Conservation (phyloP, 1,284 basidiomycete species). For the Ustilago nuda region DNA sequence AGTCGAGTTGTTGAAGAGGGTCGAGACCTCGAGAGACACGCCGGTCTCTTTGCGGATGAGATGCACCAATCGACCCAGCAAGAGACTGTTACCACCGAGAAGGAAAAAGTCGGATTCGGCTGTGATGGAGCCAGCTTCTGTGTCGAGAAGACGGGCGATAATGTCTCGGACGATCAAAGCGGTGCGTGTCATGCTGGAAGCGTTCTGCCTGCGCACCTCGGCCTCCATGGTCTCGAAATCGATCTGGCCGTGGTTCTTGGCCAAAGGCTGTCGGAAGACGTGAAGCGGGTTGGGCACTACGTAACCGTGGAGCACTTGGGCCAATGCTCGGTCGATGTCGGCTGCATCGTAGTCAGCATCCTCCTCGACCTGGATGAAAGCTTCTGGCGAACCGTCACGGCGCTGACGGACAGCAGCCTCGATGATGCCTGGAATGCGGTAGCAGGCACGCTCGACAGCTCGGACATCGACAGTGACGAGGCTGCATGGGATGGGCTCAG, state of each 20-base stretch:
- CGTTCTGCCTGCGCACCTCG: conserved; percentile 68
- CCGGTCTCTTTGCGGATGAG: conserved; percentile 69
- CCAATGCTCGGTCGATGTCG: conserved; percentile 68
- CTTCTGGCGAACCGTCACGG: conserved; percentile 67
- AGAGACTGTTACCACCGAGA: conserved; percentile 67
- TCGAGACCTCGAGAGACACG: conserved; percentile 66
- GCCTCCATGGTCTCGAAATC: conserved; percentile 69
- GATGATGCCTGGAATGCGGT: conserved; percentile 68
- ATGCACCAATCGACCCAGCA: conserved; percentile 67
- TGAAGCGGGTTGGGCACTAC: conserved; percentile 69
- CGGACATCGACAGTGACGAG: conserved; percentile 67
- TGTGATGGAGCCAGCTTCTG: conserved; percentile 68
- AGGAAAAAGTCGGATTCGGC: conserved; percentile 69
- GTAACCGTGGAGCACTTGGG: conserved; percentile 68
- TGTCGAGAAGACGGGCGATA: conserved; percentile 67
- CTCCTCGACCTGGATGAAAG: conserved; percentile 69
- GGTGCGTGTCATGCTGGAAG: conserved; percentile 67
- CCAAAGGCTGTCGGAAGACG: conserved; percentile 68
- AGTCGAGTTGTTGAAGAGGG: conserved; percentile 68
- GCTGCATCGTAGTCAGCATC: conserved; percentile 68
- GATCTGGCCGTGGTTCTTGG: conserved; percentile 66
- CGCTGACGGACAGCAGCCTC: conserved; percentile 68
- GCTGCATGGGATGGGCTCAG: conserved; percentile 67
- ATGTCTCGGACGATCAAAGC: conserved; percentile 67
- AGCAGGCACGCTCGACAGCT: conserved; percentile 68